phyloP scores from a whole-genome alignment of 2,329 filamentous ascomycete species.

The Bipolaris zeicola region DNA sequence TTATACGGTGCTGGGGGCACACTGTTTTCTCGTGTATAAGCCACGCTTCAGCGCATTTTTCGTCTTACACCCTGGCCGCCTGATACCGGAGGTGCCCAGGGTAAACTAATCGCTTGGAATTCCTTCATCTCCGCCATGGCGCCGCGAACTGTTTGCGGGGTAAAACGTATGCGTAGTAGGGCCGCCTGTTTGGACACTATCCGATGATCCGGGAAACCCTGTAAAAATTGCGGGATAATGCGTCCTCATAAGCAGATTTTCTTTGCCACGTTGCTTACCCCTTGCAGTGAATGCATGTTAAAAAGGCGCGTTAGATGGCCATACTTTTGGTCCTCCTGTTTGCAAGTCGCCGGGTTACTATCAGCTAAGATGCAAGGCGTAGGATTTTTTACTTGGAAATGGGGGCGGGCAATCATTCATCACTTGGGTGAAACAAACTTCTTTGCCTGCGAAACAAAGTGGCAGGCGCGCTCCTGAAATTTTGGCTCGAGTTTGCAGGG shows the following conservation, averaged over 20 bases:
- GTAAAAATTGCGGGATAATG: background rate
- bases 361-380: too few relatives aligned
- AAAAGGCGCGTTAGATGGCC: background rate
- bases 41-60: too few relatives aligned
- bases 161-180: background rate
- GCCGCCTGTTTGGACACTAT: too few relatives aligned
- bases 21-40: too few relatives aligned
- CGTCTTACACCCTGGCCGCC: background rate
- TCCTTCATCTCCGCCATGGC: slow-evolving; percentile 11
- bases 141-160: slow-evolving; percentile 16
- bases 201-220: background rate
- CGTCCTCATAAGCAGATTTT: background rate
- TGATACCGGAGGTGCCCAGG: background rate
- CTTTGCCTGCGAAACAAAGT: background rate
- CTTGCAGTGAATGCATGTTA: background rate
- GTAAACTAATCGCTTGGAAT: background rate
- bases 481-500: background rate
- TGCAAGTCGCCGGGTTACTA: too few relatives aligned
- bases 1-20: background rate
- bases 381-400: too few relatives aligned
- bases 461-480: background rate
- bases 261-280: background rate
- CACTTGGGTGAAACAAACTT: too few relatives aligned
- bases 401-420: too few relatives aligned
- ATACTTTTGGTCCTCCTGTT: too few relatives aligned